phyloP scores from a whole-genome alignment of 2,329 filamentous ascomycete genomes.

The Parascedosporium putredinis region DNA sequence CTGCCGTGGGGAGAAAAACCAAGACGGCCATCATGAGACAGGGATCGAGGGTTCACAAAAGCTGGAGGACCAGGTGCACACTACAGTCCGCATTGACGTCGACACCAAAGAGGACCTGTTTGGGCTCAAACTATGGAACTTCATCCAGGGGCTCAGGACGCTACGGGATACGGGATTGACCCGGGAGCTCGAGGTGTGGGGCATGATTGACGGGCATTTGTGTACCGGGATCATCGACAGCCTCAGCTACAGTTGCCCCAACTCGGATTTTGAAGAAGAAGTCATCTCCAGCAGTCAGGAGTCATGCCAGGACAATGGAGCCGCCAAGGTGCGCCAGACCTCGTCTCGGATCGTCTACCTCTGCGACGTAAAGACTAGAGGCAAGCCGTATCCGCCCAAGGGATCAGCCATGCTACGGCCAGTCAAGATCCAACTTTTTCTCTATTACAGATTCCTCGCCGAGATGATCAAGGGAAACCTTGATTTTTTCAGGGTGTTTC shows the following conservation, averaged over 20 bases:
- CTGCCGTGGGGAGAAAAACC: slow-evolving; percentile 62
- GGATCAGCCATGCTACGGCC: slow-evolving; percentile 60
- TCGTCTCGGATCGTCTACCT: slow-evolving; percentile 49
- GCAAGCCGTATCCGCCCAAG: slow-evolving; percentile 51
- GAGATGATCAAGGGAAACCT: slow-evolving; percentile 62
- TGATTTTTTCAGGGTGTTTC: slow-evolving; percentile 57
- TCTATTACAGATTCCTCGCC: slow-evolving; percentile 80
- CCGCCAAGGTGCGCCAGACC: slow-evolving; percentile 1
- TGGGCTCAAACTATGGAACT: slow-evolving; percentile 79
- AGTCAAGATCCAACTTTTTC: slow-evolving; percentile 75
- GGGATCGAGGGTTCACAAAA: slow-evolving; percentile 71
- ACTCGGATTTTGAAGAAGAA: slow-evolving; percentile 56
- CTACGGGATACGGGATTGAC: slow-evolving; percentile 61
- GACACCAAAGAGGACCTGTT: slow-evolving; percentile 70
- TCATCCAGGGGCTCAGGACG: slow-evolving; percentile 73
- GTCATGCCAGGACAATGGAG: slow-evolving; percentile 11
- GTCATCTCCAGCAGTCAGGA: slow-evolving; percentile 21
- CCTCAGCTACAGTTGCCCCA: slow-evolving; percentile 66
- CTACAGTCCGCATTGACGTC: slow-evolving; percentile 61
- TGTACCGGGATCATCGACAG: slow-evolving; percentile 88
- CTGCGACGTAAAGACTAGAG: slow-evolving; percentile 80
- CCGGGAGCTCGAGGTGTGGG: slow-evolving; percentile 76
- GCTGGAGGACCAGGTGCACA: slow-evolving; percentile 79
- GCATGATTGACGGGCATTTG: slow-evolving; percentile 67
- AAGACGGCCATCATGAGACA: slow-evolving; percentile 74